These are phyloP conservation scores for Fomitopsis serialis DNA, from an alignment of 768 basidiomycete species.

Conservation along the genomic window DNA sequence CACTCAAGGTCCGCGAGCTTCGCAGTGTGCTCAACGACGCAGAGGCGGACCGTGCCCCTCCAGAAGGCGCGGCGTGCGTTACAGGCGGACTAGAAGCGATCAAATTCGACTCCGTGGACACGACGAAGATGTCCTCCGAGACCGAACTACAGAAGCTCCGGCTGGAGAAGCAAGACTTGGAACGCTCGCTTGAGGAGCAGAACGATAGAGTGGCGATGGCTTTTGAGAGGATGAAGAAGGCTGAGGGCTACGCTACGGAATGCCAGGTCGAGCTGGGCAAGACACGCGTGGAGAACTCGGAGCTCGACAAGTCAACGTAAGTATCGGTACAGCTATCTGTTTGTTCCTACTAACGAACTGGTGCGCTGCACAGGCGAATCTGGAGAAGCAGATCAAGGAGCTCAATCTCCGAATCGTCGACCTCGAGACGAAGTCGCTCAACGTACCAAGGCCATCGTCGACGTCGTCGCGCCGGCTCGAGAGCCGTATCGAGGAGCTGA, in stretches of 20 bases:
- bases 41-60: conserved; percentile 74
- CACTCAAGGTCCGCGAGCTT: conserved; percentile 82
- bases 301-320: conserved; percentile 74
- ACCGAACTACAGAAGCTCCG: conserved; percentile 70
- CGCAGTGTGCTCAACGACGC: conserved; percentile 79
- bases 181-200: conserved; percentile 73
- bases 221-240: conserved; percentile 76
- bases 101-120: conserved; percentile 69
- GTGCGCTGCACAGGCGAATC: conserved; percentile 48
- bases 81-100: conserved; percentile 80
- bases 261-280: conserved; percentile 73
- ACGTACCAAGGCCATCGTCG: conserved; percentile 50
- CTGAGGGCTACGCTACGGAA: conserved; percentile 70
- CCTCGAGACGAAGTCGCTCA: conserved; percentile 75
- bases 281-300: conserved; percentile 75
- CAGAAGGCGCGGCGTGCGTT: conserved; percentile 79
- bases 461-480: conserved; percentile 54
- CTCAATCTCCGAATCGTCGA: conserved; percentile 79
- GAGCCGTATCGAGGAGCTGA: conserved; percentile 68
- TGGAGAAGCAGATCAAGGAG: conserved; percentile 85
- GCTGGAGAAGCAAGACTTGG: conserved; percentile 78
- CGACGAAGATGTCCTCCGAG: conserved; percentile 64
- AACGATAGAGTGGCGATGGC: conserved; percentile 68
- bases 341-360: neutral
- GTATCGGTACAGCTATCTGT: conserved; percentile 9